Evolutionary conservation across 345 rosid species (phyloP), one percentile per base, ranked within the genome.

Genomic region (Rhodamnia rubescens): DNA sequence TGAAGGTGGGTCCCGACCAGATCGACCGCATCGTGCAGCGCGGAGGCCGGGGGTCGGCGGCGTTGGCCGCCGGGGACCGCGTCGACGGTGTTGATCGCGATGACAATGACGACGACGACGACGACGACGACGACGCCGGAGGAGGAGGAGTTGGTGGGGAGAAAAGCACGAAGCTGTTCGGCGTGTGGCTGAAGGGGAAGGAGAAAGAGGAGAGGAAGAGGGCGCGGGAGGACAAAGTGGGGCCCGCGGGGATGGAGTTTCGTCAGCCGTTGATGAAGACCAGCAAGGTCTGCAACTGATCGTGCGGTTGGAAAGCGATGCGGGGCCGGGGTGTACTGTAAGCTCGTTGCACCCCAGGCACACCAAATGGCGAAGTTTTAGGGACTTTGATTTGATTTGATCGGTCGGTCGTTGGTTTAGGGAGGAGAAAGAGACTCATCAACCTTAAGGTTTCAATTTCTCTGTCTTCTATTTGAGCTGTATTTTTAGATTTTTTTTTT

Each of bases 1-100:
- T 94, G 83, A 92, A 95, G 83, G 96, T 96, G 47, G 94, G 84
- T 55, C 98, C 96, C 0, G 98, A 96, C 8, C 92, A 95, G 84
- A 94, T 96, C 86, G 84, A 92, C 83, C 88, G 85, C 89, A 94
- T 95, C 92, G 86, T 95, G 61, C 88, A 89, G 91, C 93, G 88
- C 87, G 88, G 91, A 84, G 89, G 84, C 84, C 50, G 21, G 53
- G 92, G 88, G 83, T 47, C 86, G 83, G 50, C 42, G 44, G 80
- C 53, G 7, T 91, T 83, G 20, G 86, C 85, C 5, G 85, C 85
- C 6, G 78, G 51, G 20, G 75, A 83, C 2, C 11, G 44, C 7
- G 44, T 36, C 44, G 75, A 16, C 75, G 75, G 6, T 10, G 24
- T 32, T 5, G 24, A 64, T 20, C 44, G 75, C 75, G 75, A 16